A percentile compares a stretch with the other conserved stretches of the same genome.
Conservation (phyloP, 176 grass and related monocot genomes). For the Aegilops speltoides region DNA sequence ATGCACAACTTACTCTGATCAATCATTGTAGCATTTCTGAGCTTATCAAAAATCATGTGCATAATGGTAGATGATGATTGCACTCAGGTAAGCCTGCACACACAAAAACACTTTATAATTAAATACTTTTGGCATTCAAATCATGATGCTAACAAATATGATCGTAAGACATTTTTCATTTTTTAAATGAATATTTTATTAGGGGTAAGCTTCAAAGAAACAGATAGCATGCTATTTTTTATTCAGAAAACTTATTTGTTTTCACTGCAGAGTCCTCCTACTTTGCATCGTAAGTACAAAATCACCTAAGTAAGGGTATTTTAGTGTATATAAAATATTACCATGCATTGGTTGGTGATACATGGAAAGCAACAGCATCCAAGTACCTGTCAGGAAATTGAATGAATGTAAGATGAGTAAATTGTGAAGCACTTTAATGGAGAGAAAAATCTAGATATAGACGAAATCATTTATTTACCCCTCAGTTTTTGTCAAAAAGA, state of each 20-base stretch:
- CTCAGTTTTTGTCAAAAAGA: too few species aligned
- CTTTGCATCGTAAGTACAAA: background rate
- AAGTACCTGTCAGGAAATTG: slow-evolving; percentile 46
- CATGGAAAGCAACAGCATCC: slow-evolving; percentile 79
- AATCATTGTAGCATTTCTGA: slow-evolving; percentile 97
- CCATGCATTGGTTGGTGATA: slow-evolving; percentile 93
- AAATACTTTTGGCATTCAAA: background rate
- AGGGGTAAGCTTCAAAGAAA: background rate
- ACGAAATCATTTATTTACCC: too few species aligned
- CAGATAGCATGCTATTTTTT: background rate
- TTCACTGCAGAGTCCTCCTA: background rate
- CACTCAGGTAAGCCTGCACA: slow-evolving; percentile 85
- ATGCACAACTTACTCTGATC: slow-evolving; percentile 72
- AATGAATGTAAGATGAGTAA: background rate
- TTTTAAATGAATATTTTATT: background rate
- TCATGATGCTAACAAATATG: background rate
- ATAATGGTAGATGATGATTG: slow-evolving; percentile 89
- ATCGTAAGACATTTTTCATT: background rate
- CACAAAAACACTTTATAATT: slow-evolving; percentile 4
- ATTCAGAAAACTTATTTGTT: background rate
- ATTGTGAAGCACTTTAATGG: too few species aligned
- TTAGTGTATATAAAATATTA: slow-evolving; percentile 18
- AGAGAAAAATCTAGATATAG: too few species aligned
- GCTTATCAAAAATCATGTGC: slow-evolving; percentile 95
- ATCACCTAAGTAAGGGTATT: background rate